phyloP scores from a whole-genome alignment of 1,284 basidiomycete species.

The Sporisorium reilianum region DNA sequence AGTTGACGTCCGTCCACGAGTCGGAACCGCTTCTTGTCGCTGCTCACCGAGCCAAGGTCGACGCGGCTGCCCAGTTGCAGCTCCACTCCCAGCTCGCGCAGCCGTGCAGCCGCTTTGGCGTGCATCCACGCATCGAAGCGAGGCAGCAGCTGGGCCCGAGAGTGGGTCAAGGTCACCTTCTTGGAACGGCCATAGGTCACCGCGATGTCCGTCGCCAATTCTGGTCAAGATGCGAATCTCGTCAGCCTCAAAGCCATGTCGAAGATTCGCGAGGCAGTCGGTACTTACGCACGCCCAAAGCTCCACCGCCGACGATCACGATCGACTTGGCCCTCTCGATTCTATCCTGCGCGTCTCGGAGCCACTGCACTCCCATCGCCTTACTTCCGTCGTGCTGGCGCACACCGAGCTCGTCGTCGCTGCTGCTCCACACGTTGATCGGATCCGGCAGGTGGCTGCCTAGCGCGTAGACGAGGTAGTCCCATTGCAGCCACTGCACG shows the following conservation, averaged over 20 bases:
- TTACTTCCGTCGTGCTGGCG: constrained; percentile 34
- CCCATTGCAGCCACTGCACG: constrained; percentile 26
- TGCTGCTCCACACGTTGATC: constrained; percentile 47
- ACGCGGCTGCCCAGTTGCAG: constrained; percentile 32
- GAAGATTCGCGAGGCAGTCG: too few species aligned
- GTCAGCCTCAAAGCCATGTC: neutral
- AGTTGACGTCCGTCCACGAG: constrained; percentile 33
- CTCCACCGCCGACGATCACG: constrained; percentile 35
- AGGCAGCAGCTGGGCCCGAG: constrained; percentile 31
- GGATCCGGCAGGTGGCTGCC: constrained; percentile 47
- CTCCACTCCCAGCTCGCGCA: constrained; percentile 33
- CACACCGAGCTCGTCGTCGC: neutral
- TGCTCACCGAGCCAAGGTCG: constrained; percentile 22
- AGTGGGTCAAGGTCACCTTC: constrained; percentile 40
- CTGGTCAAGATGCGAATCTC: neutral
- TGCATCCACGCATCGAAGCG: constrained; percentile 51
- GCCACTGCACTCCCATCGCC: constrained; percentile 36
- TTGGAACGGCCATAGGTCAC: constrained; percentile 37
- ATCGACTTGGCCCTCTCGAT: constrained; percentile 30
- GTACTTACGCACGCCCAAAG: constrained; percentile 23
- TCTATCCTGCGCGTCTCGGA: constrained; percentile 36
- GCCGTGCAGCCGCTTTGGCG: constrained; percentile 19
- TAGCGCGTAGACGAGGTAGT: constrained; percentile 50
- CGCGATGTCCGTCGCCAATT: constrained; percentile 47
- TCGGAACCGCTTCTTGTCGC: constrained; percentile 13